phyloP scores from a whole-genome alignment of 2,329 filamentous ascomycete genomes.

The Penicillium nordicum region DNA sequence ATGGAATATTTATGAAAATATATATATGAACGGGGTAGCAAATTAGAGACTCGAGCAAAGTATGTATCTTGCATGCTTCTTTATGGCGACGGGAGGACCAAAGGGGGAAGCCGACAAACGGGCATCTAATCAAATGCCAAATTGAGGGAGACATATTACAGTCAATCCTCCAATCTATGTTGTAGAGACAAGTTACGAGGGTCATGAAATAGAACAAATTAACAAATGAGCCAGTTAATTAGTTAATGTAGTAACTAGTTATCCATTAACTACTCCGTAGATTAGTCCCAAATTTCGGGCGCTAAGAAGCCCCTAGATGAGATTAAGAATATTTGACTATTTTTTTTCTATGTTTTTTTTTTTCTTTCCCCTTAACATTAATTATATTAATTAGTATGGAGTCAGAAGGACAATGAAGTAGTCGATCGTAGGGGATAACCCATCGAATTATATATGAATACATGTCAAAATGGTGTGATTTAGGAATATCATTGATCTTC shows the following conservation, averaged over 20 bases:
- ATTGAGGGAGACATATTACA: not conserved
- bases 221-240: not conserved
- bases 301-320: slow-evolving; percentile 3
- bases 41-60: not conserved
- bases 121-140: slow-evolving; percentile 13
- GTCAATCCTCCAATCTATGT: not conserved
- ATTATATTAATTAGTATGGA: not conserved
- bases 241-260: no score
- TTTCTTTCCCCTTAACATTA: no score
- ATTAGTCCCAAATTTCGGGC: not conserved
- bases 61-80: slow-evolving; percentile 4
- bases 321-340: not conserved
- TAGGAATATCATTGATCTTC: not conserved
- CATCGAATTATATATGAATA: not conserved
- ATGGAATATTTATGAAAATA: not conserved
- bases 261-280: not conserved
- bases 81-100: slow-evolving; percentile 13
- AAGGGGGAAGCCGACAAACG: slow-evolving; percentile 17
- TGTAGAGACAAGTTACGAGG: not conserved
- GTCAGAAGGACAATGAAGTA: not conserved
- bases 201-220: not conserved
- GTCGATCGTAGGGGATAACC: not conserved
- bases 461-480: not conserved
- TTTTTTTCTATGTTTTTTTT: no score
- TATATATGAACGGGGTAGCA: not conserved